Conservation (phyloP, 768 basidiomycete species). For the Clavulina sp. region DNA sequence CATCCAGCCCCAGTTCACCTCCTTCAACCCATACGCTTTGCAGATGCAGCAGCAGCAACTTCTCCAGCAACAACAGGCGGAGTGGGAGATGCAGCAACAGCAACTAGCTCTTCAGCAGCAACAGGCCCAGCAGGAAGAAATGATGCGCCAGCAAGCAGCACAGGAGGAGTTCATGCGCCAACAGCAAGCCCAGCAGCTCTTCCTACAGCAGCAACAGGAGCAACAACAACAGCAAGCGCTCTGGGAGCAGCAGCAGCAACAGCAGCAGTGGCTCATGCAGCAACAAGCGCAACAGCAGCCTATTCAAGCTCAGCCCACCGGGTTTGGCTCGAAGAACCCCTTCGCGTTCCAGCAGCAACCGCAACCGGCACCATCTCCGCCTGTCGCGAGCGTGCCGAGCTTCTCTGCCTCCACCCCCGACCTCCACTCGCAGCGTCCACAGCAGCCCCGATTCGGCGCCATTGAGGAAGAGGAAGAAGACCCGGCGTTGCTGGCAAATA, state of each 20-base stretch:
- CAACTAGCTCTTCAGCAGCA: slow-evolving; percentile 13
- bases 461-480: too few relatives aligned
- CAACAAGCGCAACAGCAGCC: slow-evolving; percentile 15
- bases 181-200: slow-evolving; percentile 54
- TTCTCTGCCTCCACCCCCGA: slow-evolving; percentile 33
- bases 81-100: slow-evolving; percentile 12
- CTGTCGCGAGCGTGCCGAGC: slow-evolving; percentile 11
- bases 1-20: slow-evolving; percentile 71
- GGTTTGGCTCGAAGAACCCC: slow-evolving; percentile 78
- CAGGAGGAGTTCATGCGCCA: too few relatives aligned
- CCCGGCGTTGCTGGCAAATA: slow-evolving; percentile 20
- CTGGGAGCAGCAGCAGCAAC: slow-evolving; percentile 21
- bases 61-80: slow-evolving; percentile 39
- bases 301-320: slow-evolving; percentile 21
- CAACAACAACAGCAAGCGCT: slow-evolving; percentile 29
- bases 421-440: slow-evolving; percentile 21
- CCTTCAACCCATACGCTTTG: slow-evolving; percentile 89
- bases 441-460: slow-evolving; percentile 26
- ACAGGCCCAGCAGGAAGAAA: slow-evolving; percentile 23
- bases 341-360: slow-evolving; percentile 40
- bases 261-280: slow-evolving; percentile 22
- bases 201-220: slow-evolving; percentile 34
- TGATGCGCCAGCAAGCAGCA: slow-evolving; percentile 26
- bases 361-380: slow-evolving; percentile 14
- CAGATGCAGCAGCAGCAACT: slow-evolving; percentile 76